Evolutionary conservation across 2,329 filamentous ascomycete species (phyloP).

Genomic region (Colletotrichum chlorophyti): DNA sequence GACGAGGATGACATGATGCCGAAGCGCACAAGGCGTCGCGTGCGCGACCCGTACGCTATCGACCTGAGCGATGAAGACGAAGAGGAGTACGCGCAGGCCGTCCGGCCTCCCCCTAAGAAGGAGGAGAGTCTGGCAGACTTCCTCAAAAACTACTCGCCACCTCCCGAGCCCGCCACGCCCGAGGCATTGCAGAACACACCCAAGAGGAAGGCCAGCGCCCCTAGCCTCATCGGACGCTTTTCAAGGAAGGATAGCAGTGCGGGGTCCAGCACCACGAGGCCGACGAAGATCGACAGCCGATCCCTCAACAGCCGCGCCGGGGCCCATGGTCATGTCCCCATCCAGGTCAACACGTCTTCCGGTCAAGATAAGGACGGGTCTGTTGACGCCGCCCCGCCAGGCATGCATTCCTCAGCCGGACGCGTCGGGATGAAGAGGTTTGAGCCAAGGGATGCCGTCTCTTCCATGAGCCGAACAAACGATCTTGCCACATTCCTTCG

Average conservation of each 20-base stretch:
- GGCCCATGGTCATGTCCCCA: constrained; percentile 56
- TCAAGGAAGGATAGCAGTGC: constrained; percentile 44
- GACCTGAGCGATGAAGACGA: constrained; percentile 77
- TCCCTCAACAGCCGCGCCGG: constrained; percentile 49
- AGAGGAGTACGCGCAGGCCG: constrained; percentile 52
- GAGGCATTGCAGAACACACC: constrained; percentile 44
- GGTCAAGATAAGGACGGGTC: constrained; percentile 51
- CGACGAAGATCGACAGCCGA: constrained; percentile 40
- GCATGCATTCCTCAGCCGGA: constrained; percentile 37
- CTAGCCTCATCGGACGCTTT: constrained; percentile 68
- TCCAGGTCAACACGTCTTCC: constrained; percentile 56
- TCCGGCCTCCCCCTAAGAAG: constrained; percentile 48
- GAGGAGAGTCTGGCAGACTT: constrained; percentile 80
- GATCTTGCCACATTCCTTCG: constrained; percentile 78
- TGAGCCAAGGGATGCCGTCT: constrained; percentile 60
- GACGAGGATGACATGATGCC: constrained; percentile 65
- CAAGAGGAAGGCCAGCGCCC: constrained; percentile 70
- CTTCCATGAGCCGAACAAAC: constrained; percentile 57
- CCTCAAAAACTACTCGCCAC: constrained; percentile 72
- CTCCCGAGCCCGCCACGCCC: constrained; percentile 53
- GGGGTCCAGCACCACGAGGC: constrained; percentile 33
- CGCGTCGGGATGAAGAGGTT: constrained; percentile 64
- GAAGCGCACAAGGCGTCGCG: constrained; percentile 76
- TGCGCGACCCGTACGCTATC: constrained; percentile 93
- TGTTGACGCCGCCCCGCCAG: constrained; percentile 32